Percentiles rank a stretch among this genome's conserved stretches.
Evolutionary conservation across 2,329 filamentous ascomycete species (phyloP).

Genomic region (Dryadomyces sulphureus): DNA sequence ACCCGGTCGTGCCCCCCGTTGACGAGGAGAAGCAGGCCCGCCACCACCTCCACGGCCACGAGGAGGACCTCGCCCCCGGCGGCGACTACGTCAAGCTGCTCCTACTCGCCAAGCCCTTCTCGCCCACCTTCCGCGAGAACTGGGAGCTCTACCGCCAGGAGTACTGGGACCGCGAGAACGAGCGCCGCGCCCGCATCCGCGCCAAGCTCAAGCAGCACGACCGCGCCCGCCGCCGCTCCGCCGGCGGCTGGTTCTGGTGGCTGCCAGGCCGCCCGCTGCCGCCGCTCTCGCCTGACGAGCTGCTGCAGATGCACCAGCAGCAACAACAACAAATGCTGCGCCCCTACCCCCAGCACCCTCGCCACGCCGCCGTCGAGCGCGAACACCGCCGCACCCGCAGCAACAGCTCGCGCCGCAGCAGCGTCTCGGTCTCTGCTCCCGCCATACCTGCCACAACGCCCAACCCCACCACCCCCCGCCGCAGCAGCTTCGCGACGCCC

Average conservation of each 20-base stretch:
- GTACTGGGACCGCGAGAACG: constrained; percentile 96
- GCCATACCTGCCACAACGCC: no score
- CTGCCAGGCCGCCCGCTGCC: constrained; percentile 44
- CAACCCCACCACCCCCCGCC: constrained; percentile 15
- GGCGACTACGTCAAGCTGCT: constrained; percentile 87
- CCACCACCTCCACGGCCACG: constrained; percentile 20
- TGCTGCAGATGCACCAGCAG: not conserved
- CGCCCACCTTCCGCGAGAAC: constrained; percentile 84
- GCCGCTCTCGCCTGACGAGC: constrained; percentile 16
- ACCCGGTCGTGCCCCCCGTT: constrained; percentile 22
- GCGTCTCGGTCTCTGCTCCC: constrained; percentile 26
- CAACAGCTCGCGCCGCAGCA: constrained; percentile 36
- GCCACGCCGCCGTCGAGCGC: constrained; percentile 26
- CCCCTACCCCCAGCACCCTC: constrained; percentile 26
- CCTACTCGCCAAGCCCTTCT: constrained; percentile 86
- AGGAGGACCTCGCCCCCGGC: constrained; percentile 80
- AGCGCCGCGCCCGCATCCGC: constrained; percentile 61
- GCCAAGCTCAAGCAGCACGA: constrained; percentile 55
- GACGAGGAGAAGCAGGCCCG: constrained; percentile 8
- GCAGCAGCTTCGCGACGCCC: constrained; percentile 26
- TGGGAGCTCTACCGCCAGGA: constrained; percentile 92
- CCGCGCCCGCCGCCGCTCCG: constrained; percentile 49
- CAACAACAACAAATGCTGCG: constrained; percentile 11
- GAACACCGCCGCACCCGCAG: constrained; percentile 35
- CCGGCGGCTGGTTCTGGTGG: constrained; percentile 75